Evolutionary conservation across 2,329 filamentous ascomycete species (phyloP), one percentile per base, ranked within the genome.

Genomic region (Canariomyces notabilis): DNA sequence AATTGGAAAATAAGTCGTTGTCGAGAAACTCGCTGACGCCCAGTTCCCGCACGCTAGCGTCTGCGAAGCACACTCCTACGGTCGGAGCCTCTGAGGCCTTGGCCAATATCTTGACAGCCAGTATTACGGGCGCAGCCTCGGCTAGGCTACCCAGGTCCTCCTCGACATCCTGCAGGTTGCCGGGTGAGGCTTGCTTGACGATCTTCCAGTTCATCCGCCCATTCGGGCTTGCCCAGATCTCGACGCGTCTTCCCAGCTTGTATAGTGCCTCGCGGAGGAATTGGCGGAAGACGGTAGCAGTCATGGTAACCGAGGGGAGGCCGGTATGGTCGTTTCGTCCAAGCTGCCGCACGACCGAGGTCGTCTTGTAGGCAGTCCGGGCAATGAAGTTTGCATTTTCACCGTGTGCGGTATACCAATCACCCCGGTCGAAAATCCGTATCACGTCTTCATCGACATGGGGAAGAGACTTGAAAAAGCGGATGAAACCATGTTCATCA

Each of bases 21-120:
- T 98, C 93, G n/a, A 95, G 79, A 56, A 98, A 98, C 63, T 98
- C 94, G 72, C 88, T 95, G 44, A 98, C 89, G 7, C 93, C 93
- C 2, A 98, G 77, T 70, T 98, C 93, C 42, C 93, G 79, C 20
- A 97, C 91, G 56, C 89, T 96, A 1, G 94, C 93, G 72, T 98
- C 93, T 6, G 93, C 94, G 63, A 98, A 98, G 68, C 93, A 97
- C 5, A 98, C 91, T 7, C 93, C 93, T 0, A 98, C 85, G 54
- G 79, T 87, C 37, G 93, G 79, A 5, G 85, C 87, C 64, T 97
- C 91, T 0, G 79, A 79, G 1, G 89, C 87, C 63, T 87, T 94
- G n/a, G 89, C 82, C 0, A 87, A 86, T 19, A 97, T 83, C 66
- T 96, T 97, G 62, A 98, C 89, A 0, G 93, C 88, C 32, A 98